phyloP scores from a whole-genome alignment of 805 yeast species.

The Diddensiella caesifluorescens region DNA sequence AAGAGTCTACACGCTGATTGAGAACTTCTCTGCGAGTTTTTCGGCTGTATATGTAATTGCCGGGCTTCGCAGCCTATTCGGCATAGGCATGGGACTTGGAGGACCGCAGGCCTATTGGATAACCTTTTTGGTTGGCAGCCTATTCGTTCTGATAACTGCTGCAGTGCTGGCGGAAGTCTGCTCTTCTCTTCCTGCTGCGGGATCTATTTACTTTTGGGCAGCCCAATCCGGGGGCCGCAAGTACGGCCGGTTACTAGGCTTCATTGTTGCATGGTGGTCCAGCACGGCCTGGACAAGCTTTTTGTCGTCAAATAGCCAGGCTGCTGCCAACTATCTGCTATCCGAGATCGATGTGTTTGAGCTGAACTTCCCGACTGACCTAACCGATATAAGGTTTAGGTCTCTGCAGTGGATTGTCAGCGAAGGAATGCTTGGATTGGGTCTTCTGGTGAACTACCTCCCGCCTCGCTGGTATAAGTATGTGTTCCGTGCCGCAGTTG shows the following conservation, averaged over 20 bases:
- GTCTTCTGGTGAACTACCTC: constrained; percentile 18
- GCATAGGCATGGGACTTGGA: constrained; percentile 18
- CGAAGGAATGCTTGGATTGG: constrained; percentile 17
- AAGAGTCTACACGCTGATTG: constrained; percentile 17
- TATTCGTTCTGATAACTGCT: constrained; percentile 21
- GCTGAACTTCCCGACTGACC: constrained; percentile 10
- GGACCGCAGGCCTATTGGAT: constrained; percentile 26
- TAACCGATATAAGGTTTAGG: constrained; percentile 18
- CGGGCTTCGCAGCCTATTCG: constrained; percentile 17
- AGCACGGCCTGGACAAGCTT: constrained; percentile 25
- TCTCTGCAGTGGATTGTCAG: constrained; percentile 25
- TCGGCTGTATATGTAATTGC: constrained; percentile 17
- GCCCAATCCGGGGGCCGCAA: constrained; percentile 22
- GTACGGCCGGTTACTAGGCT: constrained; percentile 22
- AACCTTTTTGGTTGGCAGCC: constrained; percentile 14
- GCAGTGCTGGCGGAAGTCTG: constrained; percentile 23
- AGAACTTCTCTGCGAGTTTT: constrained; percentile 20
- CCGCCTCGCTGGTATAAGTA: constrained; percentile 19
- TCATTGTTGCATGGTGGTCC: constrained; percentile 25
- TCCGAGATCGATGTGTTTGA: constrained; percentile 21
- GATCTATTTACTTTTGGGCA: constrained; percentile 25
- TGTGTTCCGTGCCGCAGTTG: constrained; percentile 18
- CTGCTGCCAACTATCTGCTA: constrained; percentile 19
- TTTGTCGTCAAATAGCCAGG: constrained; percentile 19
- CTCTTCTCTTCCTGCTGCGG: constrained; percentile 25